Conservation (phyloP, 164 flowering plant species). For the Tinospora cordifolia region DNA sequence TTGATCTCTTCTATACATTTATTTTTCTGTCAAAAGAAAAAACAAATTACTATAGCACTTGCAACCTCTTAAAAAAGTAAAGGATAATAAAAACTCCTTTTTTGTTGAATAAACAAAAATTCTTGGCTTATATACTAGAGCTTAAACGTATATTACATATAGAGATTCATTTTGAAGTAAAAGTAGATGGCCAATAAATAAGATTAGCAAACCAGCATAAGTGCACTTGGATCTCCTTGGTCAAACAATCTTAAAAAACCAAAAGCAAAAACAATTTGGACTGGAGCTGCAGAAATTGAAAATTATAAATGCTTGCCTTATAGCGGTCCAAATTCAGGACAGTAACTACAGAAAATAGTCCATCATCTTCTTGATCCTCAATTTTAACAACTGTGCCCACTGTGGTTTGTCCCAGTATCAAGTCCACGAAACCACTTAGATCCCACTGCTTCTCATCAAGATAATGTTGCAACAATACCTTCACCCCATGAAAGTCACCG, state of each 20-base stretch:
- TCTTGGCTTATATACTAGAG: too few species aligned
- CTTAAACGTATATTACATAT: too few species aligned
- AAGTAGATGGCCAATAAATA: too few species aligned
- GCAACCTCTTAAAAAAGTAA: too few species aligned
- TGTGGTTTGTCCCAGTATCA: constrained; percentile 84
- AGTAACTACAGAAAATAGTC: constrained; percentile 47
- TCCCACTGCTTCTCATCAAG: constrained; percentile 75
- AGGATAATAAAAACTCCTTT: too few species aligned
- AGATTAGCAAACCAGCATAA: neutral
- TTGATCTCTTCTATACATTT: constrained; percentile 57
- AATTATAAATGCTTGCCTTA: constrained; percentile 37
- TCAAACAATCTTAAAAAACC: neutral
- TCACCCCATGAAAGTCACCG: constrained; percentile 80
- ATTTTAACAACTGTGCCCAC: constrained; percentile 88
- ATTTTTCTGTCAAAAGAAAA: neutral
- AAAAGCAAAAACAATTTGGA: neutral
- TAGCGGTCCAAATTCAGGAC: constrained; percentile 76
- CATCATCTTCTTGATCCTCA: constrained; percentile 74
- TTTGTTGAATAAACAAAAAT: too few species aligned
- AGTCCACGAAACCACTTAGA: constrained; percentile 75
- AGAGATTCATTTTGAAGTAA: too few species aligned
- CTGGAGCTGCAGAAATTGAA: neutral
- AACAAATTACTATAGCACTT: neutral
- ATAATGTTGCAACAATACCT: constrained; percentile 66
- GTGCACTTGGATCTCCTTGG: neutral